Conservation (phyloP, 768 basidiomycete genomes). For the Sutorius australiensis region DNA sequence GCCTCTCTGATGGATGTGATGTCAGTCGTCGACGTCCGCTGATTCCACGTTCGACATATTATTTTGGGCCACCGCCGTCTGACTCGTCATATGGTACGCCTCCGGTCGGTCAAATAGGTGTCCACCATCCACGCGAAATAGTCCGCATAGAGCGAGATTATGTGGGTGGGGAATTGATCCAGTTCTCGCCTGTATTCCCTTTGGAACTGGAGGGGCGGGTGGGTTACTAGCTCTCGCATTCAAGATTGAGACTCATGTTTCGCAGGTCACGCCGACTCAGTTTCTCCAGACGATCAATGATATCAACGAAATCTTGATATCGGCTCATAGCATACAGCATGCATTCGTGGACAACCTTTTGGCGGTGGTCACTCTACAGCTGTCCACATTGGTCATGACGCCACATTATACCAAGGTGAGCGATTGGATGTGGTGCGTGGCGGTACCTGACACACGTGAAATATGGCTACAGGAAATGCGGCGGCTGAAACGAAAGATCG, state of each 20-base stretch:
- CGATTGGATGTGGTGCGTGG: not conserved
- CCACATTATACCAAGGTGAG: constrained; percentile 82
- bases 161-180: constrained; percentile 80
- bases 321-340: constrained; percentile 74
- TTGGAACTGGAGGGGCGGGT: constrained; percentile 92
- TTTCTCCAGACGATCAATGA: constrained; percentile 88
- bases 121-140: constrained; percentile 89
- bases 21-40: constrained; percentile 39
- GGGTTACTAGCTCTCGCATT: constrained; percentile 27
- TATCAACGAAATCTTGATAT: constrained; percentile 84
- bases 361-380: constrained; percentile 75
- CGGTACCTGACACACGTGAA: constrained; percentile 2
- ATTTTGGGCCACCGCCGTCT: constrained; percentile 75
- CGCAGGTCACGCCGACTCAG: constrained; percentile 83
- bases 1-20: not conserved
- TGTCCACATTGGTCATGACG: constrained; percentile 62
- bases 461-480: constrained; percentile 63
- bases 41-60: constrained; percentile 79
- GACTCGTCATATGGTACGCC: constrained; percentile 76
- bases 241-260: not conserved
- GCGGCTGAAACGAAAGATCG: constrained; percentile 57
- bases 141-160: constrained; percentile 93
- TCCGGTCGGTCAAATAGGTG: constrained; percentile 81
- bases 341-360: constrained; percentile 77
- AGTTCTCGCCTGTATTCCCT: constrained; percentile 87